Evolutionary conservation across 106 monocot genomes (phyloP).

Genomic region (Allium sativum): DNA sequence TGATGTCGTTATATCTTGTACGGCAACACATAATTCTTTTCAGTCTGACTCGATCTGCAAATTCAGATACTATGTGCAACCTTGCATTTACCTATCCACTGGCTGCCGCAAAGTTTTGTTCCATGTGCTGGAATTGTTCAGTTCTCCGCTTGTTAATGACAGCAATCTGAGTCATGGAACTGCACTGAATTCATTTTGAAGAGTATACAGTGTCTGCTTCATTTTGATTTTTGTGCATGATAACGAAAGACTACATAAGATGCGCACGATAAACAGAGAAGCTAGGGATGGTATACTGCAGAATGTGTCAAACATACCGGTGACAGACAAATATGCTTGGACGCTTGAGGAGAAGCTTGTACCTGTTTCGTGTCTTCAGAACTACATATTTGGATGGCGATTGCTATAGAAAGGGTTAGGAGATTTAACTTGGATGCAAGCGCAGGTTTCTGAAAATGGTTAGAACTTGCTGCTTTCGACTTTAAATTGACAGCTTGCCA

Average conservation of each 20-base stretch:
- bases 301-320: constrained; percentile 29
- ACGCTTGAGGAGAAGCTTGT: constrained; percentile 29
- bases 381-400: no score
- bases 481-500: no score
- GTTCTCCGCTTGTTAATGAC: constrained; percentile 17
- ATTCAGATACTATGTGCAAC: constrained; percentile 35
- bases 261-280: constrained; percentile 24
- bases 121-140: constrained; percentile 31
- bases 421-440: no score
- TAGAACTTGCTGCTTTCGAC: no score
- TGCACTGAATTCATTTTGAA: constrained; percentile 10
- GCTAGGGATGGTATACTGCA: constrained; percentile 23
- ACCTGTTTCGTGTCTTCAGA: no score
- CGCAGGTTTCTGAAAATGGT: no score
- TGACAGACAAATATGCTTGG: constrained; percentile 16
- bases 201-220: constrained; percentile 21
- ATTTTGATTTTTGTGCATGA: constrained; percentile 36
- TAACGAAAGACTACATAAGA: constrained; percentile 22
- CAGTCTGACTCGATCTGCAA: constrained; percentile 14
- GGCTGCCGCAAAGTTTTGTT: constrained; percentile 28
- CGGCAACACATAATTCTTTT: constrained; percentile 20
- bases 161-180: not conserved
- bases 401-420: no score
- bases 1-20: constrained; percentile 41
- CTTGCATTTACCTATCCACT: constrained; percentile 41